Conservation (phyloP, 1,139 yeast genomes). For the Blastobotrys persicus region DNA sequence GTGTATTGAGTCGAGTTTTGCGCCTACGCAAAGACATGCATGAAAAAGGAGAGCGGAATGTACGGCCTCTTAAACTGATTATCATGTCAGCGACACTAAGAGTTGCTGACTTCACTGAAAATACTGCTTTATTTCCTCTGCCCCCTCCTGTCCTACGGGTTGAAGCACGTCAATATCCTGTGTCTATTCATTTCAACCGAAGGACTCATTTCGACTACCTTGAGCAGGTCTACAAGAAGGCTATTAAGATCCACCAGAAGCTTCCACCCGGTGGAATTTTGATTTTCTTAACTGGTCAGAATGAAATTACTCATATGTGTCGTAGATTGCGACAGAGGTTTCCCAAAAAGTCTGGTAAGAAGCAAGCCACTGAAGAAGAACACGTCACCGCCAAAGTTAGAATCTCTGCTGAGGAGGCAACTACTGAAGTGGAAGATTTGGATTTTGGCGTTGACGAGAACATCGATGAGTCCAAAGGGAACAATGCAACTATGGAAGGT, state of each 20-base stretch:
- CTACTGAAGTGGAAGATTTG: slow-evolving; percentile 81
- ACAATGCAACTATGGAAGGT: slow-evolving; percentile 42
- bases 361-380: slow-evolving; percentile 25
- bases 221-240: slow-evolving; percentile 82
- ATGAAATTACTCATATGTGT: slow-evolving; percentile 79
- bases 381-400: slow-evolving; percentile 48
- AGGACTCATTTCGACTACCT: slow-evolving; percentile 74
- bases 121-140: slow-evolving; percentile 58
- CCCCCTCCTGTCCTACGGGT: slow-evolving; percentile 91
- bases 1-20: slow-evolving; percentile 87
- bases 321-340: slow-evolving; percentile 65
- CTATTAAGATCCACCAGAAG: slow-evolving; percentile 79
- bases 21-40: slow-evolving; percentile 58
- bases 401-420: slow-evolving; percentile 59
- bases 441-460: slow-evolving; percentile 59
- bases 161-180: slow-evolving; percentile 95
- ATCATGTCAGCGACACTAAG: slow-evolving; percentile 95
- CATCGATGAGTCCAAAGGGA: slow-evolving; percentile 40
- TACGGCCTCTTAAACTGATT: slow-evolving; percentile 44
- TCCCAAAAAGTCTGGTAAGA: slow-evolving; percentile 40
- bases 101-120: slow-evolving; percentile 89
- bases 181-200: slow-evolving; percentile 84
- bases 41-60: slow-evolving; percentile 36
- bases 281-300: slow-evolving; percentile 90
- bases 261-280: slow-evolving; percentile 95